These are phyloP conservation scores for Alectoria sarmentosa DNA, from an alignment of 495 filamentous ascomycete genomes.

Conservation along the genomic window DNA sequence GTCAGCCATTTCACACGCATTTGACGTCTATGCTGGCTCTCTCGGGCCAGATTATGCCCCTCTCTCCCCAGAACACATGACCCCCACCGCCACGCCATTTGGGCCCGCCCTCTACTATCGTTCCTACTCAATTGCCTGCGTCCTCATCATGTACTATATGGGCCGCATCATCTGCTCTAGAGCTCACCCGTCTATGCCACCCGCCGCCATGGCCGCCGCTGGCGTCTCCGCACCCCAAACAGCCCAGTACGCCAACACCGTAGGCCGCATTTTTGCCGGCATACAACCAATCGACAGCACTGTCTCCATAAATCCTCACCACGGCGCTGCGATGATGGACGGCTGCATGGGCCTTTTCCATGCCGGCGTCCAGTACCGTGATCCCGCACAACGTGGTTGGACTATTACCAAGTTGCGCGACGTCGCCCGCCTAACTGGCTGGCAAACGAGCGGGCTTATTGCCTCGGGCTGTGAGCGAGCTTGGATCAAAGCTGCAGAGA, in stretches of 20 bases:
- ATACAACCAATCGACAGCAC: conserved; percentile 57
- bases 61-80: conserved; percentile 62
- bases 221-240: conserved; percentile 65
- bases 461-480: conserved; percentile 74
- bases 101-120: conserved; percentile 77
- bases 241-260: conserved; percentile 57
- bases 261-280: conserved; percentile 77
- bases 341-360: conserved; percentile 76
- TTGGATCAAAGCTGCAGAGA: conserved; percentile 65
- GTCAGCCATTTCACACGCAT: conserved; percentile 63
- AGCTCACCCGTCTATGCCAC: conserved; percentile 82
- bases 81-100: conserved; percentile 64
- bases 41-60: conserved; percentile 74
- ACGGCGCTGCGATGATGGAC: conserved; percentile 77
- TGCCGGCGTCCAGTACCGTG: conserved; percentile 72
- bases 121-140: conserved; percentile 73
- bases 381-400: conserved; percentile 67
- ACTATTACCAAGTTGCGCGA: conserved; percentile 62
- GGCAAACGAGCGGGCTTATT: conserved; percentile 73
- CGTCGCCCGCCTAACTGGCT: conserved; percentile 76
- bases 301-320: conserved; percentile 62
- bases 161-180: conserved; percentile 70
- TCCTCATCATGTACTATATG: conserved; percentile 81
- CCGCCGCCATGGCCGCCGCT: conserved; percentile 79
- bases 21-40: conserved; percentile 53